These are phyloP conservation scores for Chytriomyces sp. DNA, from an alignment of 192 early-diverging fungal species.

Conservation along the genomic window DNA sequence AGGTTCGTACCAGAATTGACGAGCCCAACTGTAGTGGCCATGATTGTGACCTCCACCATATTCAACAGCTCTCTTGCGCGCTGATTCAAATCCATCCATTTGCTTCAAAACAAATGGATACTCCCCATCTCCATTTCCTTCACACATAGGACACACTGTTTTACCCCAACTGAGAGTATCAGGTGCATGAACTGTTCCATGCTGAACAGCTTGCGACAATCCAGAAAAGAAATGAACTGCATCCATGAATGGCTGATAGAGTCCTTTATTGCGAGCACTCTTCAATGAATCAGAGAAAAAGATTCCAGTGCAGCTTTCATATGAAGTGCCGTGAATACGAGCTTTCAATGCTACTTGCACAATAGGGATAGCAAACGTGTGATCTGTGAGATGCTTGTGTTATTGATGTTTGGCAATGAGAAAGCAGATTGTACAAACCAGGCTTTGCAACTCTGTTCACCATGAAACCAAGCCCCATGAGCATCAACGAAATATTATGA, in stretches of 20 bases:
- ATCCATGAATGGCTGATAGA: slow-evolving; percentile 12
- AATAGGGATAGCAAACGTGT: not conserved
- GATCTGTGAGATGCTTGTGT: not conserved
- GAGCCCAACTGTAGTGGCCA: not conserved
- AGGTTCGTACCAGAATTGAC: not conserved
- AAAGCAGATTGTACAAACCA: no score
- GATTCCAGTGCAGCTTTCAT: not conserved
- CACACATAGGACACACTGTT: slow-evolving; percentile 4
- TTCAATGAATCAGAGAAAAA: not conserved
- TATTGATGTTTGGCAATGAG: no score
- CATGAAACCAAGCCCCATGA: no score
- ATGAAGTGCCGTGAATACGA: not conserved
- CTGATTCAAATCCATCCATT: slow-evolving; percentile 11
- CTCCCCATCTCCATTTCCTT: not conserved
- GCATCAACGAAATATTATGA: no score
- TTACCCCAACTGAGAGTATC: not conserved
- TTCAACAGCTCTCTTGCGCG: not conserved
- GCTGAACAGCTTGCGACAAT: not conserved
- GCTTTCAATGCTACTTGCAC: slow-evolving; percentile 1
- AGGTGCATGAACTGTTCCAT: not conserved
- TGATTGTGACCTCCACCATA: slow-evolving; percentile 14
- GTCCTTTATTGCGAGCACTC: not conserved
- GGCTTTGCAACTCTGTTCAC: no score
- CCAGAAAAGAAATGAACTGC: not conserved
- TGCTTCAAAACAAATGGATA: not conserved